These are phyloP conservation scores for Kodamaea sp. DNA, from an alignment of 1,139 yeast species.

Conservation along the genomic window DNA sequence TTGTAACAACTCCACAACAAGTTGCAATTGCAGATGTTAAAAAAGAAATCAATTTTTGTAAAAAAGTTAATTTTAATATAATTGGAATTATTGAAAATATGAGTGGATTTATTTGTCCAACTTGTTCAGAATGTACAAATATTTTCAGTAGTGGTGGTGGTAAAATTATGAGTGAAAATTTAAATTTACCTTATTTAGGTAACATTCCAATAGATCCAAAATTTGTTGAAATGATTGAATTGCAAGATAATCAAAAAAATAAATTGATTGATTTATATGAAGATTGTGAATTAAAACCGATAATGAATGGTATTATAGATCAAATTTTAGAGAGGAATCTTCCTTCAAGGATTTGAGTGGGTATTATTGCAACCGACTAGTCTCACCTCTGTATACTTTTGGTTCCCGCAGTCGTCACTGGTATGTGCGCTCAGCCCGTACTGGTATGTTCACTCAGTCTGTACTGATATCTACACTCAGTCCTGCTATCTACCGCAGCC, in stretches of 20 bases:
- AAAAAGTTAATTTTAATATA: constrained; percentile 40
- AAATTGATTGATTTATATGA: constrained; percentile 36
- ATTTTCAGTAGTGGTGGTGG: constrained; percentile 98
- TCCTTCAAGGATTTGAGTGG: constrained; percentile 26
- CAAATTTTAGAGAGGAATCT: constrained; percentile 38
- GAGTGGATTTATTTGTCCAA: constrained; percentile 57
- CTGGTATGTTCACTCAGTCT: background rate
- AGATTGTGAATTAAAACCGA: constrained; percentile 36
- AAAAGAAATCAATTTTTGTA: constrained; percentile 48
- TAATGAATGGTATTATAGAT: constrained; percentile 51
- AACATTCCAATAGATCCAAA: constrained; percentile 89
- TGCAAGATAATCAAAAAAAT: constrained; percentile 33
- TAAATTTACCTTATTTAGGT: constrained; percentile 69
- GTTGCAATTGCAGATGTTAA: constrained; percentile 55
- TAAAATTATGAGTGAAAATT: constrained; percentile 55
- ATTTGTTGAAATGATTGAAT: constrained; percentile 81
- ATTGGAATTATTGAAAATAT: constrained; percentile 46
- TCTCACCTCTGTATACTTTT: too few species aligned
- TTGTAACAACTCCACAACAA: constrained; percentile 49
- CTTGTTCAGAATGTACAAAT: constrained; percentile 87
- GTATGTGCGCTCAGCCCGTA: too few species aligned
- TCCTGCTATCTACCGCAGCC: too few species aligned
- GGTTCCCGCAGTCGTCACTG: too few species aligned
- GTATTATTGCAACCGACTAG: too few species aligned
- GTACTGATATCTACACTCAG: too few species aligned